Percentiles rank a stretch among this genome's conserved stretches.
phyloP scores from a whole-genome alignment of 2,329 filamentous ascomycete genomes.

The Colletotrichum filicis region DNA sequence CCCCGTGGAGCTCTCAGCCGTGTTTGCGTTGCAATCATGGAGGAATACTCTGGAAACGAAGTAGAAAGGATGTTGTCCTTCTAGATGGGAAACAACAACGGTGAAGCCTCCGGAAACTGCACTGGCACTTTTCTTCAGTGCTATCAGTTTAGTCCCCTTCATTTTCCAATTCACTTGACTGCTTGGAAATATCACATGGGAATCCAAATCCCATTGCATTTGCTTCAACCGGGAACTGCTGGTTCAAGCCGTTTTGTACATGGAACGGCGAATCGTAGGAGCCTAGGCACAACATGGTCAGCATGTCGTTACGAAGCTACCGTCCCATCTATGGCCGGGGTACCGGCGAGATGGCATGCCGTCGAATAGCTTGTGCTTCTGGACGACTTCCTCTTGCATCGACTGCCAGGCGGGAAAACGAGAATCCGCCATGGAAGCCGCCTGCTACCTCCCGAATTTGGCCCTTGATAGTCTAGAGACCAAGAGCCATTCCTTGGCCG shows the following conservation, averaged over 20 bases:
- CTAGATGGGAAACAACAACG: no score
- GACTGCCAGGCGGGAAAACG: not conserved
- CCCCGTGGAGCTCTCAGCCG: not conserved
- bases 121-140: no score
- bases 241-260: not conserved
- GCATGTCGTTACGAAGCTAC: not conserved
- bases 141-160: no score
- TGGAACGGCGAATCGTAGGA: not conserved
- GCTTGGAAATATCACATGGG: no score
- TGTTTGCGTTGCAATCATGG: not conserved
- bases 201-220: no score
- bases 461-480: not conserved
- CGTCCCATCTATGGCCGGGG: no score
- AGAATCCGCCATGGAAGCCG: not conserved
- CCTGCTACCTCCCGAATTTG: not conserved
- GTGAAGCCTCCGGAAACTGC: no score
- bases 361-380: not conserved
- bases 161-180: no score
- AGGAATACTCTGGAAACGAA: no score
- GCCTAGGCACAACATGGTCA: not conserved
- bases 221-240: not conserved
- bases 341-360: not conserved
- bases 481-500: not conserved
- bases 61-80: no score
- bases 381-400: not conserved